Percentiles rank a stretch among this genome's conserved stretches.
Conservation (phyloP, 345 rosid species). For the Boechera retrofracta region DNA sequence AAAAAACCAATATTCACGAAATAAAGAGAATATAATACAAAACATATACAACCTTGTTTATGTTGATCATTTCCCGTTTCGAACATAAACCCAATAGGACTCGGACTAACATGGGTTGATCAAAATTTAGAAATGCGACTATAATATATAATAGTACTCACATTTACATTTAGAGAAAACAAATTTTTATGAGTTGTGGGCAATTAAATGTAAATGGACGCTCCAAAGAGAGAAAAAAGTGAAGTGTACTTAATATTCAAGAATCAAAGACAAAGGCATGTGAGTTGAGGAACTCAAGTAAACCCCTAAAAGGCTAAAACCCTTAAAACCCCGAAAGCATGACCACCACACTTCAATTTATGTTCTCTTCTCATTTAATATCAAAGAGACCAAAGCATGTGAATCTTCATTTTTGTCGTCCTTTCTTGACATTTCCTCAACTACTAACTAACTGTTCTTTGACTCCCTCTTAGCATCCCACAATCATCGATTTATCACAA, state of each 20-base stretch:
- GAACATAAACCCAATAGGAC: conserved; percentile 9
- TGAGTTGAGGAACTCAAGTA: conserved; percentile 13
- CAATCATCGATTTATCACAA: conserved; percentile 9
- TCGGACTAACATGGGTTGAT: conserved; percentile 7
- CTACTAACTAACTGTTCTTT: conserved; percentile 37
- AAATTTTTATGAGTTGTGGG: neutral
- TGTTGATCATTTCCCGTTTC: neutral
- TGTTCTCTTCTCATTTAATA: conserved; percentile 34
- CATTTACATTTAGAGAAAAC: neutral
- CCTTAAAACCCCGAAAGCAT: conserved; percentile 20
- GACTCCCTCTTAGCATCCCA: conserved; percentile 23
- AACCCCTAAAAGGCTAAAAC: neutral
- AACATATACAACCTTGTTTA: neutral
- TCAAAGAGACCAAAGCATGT: conserved; percentile 42
- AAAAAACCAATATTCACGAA: neutral
- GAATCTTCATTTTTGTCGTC: conserved; percentile 40
- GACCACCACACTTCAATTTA: conserved; percentile 22
- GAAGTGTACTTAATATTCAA: conserved; percentile 24
- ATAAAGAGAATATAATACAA: too few species aligned
- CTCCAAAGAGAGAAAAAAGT: conserved; percentile 21
- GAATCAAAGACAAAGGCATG: conserved; percentile 44
- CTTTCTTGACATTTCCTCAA: conserved; percentile 23
- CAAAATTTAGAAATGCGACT: neutral
- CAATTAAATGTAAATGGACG: conserved; percentile 14
- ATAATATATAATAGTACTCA: too few species aligned